phyloP scores from a whole-genome alignment of 352 stramenopile genomes.

The Bremia lactucae region DNA sequence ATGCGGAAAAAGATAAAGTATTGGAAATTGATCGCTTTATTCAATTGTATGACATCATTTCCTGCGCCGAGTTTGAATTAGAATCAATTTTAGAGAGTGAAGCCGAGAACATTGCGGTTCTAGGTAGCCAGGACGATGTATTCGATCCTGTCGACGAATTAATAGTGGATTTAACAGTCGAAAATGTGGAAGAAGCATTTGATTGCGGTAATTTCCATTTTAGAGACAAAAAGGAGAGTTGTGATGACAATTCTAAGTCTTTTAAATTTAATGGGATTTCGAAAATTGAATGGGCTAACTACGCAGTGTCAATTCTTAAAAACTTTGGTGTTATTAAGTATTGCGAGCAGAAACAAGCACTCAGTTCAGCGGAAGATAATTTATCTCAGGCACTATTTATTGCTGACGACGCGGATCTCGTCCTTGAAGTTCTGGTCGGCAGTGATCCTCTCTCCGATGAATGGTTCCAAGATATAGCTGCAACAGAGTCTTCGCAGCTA shows the following conservation, averaged over 20 bases:
- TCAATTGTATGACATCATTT: background rate
- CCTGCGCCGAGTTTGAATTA: background rate
- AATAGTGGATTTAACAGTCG: slow-evolving; percentile 1
- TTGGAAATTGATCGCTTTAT: background rate
- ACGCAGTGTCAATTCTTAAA: slow-evolving; percentile 21
- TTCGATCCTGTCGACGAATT: slow-evolving; percentile 25
- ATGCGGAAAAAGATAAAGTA: background rate
- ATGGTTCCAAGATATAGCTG: slow-evolving; percentile 26
- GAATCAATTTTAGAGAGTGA: slow-evolving; percentile 3
- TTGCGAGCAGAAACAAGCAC: slow-evolving; percentile 26
- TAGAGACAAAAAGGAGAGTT: background rate
- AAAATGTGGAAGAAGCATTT: slow-evolving; percentile 4
- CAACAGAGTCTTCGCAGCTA: background rate
- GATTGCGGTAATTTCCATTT: background rate
- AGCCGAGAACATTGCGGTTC: slow-evolving; percentile 14
- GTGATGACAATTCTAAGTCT: background rate
- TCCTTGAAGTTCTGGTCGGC: slow-evolving; percentile 32
- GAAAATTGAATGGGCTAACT: background rate
- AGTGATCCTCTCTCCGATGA: slow-evolving; percentile 29
- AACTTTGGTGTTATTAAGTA: slow-evolving; percentile 34
- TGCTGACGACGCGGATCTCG: slow-evolving; percentile 28
- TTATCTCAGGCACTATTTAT: slow-evolving; percentile 27
- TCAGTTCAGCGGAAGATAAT: slow-evolving; percentile 16
- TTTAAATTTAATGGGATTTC: slow-evolving; percentile 1
- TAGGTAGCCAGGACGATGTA: slow-evolving; percentile 15